These are phyloP conservation scores for Xylaria castorea DNA, from an alignment of 495 filamentous ascomycete genomes.

Conservation along the genomic window DNA sequence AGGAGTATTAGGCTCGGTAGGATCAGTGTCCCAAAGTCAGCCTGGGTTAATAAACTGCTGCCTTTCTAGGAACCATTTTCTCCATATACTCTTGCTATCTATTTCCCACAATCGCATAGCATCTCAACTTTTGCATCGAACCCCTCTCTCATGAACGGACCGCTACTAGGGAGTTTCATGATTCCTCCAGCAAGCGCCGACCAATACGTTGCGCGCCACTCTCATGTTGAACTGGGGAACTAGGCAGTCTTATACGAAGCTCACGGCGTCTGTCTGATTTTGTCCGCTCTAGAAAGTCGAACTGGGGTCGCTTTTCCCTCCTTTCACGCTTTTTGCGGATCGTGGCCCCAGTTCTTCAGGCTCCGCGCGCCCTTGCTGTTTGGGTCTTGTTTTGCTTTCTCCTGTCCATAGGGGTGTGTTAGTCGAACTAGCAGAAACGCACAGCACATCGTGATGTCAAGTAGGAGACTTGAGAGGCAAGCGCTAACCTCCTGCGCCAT, in stretches of 20 bases:
- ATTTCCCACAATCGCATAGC: neutral
- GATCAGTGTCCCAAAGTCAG: neutral
- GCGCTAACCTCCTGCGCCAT: neutral
- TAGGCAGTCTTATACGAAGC: neutral
- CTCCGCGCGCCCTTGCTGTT: neutral
- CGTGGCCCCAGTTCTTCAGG: neutral
- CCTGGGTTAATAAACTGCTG: neutral
- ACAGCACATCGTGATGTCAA: neutral
- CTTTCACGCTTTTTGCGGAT: neutral
- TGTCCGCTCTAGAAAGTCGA: neutral
- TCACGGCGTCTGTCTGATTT: neutral
- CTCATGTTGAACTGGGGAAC: neutral
- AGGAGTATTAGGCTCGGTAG: no score
- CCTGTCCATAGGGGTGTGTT: neutral
- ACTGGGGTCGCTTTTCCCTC: neutral
- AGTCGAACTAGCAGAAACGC: neutral
- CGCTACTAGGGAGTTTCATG: neutral
- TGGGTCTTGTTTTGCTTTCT: neutral
- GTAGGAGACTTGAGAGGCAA: neutral
- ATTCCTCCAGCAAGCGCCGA: neutral
- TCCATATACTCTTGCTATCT: neutral
- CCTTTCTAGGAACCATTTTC: neutral
- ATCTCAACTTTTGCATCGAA: neutral
- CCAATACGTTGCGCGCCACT: neutral
- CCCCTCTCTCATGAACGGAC: neutral